Evolutionary conservation across 257 asterid species (phyloP).

Genomic region (Nicotiana otophora): DNA sequence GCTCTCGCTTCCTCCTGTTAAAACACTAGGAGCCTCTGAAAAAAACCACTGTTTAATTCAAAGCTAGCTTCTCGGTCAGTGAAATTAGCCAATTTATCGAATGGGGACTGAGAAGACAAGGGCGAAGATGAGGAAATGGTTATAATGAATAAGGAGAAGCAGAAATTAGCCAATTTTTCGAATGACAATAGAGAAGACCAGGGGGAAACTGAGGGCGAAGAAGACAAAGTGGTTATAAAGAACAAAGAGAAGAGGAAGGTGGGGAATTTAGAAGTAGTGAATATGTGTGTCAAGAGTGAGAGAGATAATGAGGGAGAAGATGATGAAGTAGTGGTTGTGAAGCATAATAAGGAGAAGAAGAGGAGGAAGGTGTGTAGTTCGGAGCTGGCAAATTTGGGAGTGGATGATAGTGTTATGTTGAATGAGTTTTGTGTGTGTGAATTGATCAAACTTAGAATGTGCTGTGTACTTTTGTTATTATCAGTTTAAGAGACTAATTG

Average conservation of each 20-base stretch:
- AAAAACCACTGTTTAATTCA: neutral
- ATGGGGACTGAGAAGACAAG: neutral
- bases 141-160: neutral
- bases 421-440: conserved; percentile 26
- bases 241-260: neutral
- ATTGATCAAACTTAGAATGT: conserved; percentile 9
- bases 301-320: conserved; percentile 25
- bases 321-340: conserved; percentile 16
- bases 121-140: neutral
- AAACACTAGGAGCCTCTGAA: too few relatives aligned
- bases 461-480: neutral
- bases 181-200: neutral
- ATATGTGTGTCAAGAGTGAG: conserved; percentile 14
- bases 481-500: neutral
- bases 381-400: conserved; percentile 40
- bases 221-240: neutral
- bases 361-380: conserved; percentile 33
- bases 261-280: neutral
- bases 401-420: conserved; percentile 24
- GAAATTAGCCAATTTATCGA: neutral
- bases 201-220: conserved; percentile 4
- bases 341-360: conserved; percentile 18
- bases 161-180: neutral
- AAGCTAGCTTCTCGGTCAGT: neutral
- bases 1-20: too few relatives aligned